Conservation (phyloP, 1,139 yeast species). For the Candida anutae region DNA sequence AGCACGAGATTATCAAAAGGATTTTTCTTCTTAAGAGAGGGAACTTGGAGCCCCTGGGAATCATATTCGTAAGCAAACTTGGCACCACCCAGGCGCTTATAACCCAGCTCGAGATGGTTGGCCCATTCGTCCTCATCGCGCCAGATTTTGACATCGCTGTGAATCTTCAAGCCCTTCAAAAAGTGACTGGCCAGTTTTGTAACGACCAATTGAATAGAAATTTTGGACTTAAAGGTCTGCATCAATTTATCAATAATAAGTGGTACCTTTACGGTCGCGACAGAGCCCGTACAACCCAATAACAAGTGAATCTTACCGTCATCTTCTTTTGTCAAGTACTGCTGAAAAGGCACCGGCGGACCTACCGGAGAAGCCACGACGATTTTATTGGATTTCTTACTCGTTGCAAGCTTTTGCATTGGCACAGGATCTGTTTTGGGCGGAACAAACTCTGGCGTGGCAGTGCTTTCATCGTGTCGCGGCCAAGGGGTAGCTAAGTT, state of each 20-base stretch:
- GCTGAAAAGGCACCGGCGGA: conserved; percentile 69
- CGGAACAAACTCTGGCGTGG: conserved; percentile 1
- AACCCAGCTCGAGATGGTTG: conserved; percentile 36
- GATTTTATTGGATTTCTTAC: conserved; percentile 16
- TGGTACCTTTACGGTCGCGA: conserved; percentile 91
- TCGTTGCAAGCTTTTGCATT: conserved; percentile 4
- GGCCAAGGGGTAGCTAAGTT: not conserved
- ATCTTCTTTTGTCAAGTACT: conserved; percentile 61
- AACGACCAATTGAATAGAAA: conserved; percentile 78
- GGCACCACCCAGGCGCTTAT: not conserved
- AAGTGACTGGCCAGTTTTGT: conserved; percentile 83
- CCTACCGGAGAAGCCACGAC: conserved; percentile 51
- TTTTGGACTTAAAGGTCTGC: conserved; percentile 59
- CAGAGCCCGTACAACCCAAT: conserved; percentile 92
- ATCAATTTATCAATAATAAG: conserved; percentile 74
- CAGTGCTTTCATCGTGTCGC: not conserved
- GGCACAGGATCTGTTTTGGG: conserved; percentile 7
- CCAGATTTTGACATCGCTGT: conserved; percentile 84
- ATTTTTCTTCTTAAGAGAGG: conserved; percentile 18
- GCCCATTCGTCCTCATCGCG: conserved; percentile 91
- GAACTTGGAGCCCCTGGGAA: conserved; percentile 4
- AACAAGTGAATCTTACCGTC: conserved; percentile 80
- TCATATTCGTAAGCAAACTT: conserved; percentile 7
- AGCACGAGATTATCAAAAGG: conserved; percentile 46
- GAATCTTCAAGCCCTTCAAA: conserved; percentile 67